Base-by-base conservation (phyloP, 1,284 basidiomycete genomes). In the Sanghuangporus sanghuang region DNA sequence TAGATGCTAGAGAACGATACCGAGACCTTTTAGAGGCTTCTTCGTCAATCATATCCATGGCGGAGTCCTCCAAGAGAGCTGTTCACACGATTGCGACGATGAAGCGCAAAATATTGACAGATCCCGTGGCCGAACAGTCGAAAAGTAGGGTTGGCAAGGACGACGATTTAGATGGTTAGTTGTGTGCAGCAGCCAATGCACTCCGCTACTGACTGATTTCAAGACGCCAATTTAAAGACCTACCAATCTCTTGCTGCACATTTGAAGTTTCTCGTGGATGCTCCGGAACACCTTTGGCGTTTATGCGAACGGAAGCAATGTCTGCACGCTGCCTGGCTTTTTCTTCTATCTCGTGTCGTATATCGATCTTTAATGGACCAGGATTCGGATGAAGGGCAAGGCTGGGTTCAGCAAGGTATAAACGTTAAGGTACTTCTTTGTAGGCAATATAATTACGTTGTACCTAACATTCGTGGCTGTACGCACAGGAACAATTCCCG, bases 1-100 rank as follows among this genome's bases (percentile, higher is more conserved):
- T 38, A 35, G 16, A 35, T 27, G n/a, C 74, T 75, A 95, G 95
- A 74, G 95, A 96, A 81, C 87, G 95, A 67, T 97, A 98, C 76
- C 88, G 95, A 58, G 95, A 98, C 75, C 82, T 97, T 23, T 79
- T 98, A 18, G 90, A 95, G 69, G 93, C 95, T 0, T 95, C 95
- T 0, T 86, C 92, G 0, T 93, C 93, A 8, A 96, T 96, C 59
- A 89, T 93, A 38, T 81, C 85, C 57, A 87, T 93, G 67, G 79
- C 87, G 9, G 74, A 79, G 42, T 89, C 90, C 8, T 87, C 90
- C 5, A 77, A 80, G 60, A 80, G 79, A 67, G 89, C 92, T 9
- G 72, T 83, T 54, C 76, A 81, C 40, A 82, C 85, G 5, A 71
- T 92, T 44, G 77, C 82, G 44, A 87, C 89, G 64, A 83, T 86